phyloP scores from a whole-genome alignment of 2,329 filamentous ascomycete genomes.

The Pezicula rhizophila region DNA sequence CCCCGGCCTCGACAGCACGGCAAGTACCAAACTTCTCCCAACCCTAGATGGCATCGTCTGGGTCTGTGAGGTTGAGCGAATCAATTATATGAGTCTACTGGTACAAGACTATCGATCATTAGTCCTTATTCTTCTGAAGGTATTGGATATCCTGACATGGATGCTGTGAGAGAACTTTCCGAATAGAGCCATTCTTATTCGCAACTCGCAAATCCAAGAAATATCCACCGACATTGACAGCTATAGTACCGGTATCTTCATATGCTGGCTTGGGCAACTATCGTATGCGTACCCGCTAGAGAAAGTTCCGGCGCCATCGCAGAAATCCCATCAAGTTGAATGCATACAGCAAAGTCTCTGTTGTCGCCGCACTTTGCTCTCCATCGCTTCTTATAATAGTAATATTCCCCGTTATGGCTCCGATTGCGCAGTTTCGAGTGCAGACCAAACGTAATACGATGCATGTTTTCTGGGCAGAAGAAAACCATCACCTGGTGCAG shows the following conservation, averaged over 20 bases:
- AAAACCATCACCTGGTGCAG: not conserved
- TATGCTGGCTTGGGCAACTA: conserved; percentile 33
- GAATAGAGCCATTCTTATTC: conserved; percentile 26
- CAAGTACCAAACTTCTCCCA: conserved; percentile 29
- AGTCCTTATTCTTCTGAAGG: not conserved
- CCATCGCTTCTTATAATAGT: not conserved
- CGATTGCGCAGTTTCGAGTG: too few species aligned
- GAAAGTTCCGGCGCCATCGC: conserved; percentile 7
- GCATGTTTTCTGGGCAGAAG: too few species aligned
- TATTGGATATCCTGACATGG: conserved; percentile 23
- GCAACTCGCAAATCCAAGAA: conserved; percentile 35
- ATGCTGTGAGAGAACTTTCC: conserved; percentile 29
- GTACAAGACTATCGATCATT: conserved; percentile 22
- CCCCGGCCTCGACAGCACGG: conserved; percentile 31
- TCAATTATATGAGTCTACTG: conserved; percentile 32
- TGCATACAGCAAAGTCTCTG: not conserved
- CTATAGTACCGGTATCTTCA: conserved; percentile 35
- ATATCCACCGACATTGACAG: conserved; percentile 35
- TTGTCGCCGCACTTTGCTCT: not conserved
- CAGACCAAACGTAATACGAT: too few species aligned
- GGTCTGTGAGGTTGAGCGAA: conserved; percentile 27
- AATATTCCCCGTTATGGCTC: too few species aligned
- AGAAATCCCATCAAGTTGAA: not conserved
- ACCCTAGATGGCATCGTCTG: conserved; percentile 30
- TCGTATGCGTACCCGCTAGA: conserved; percentile 33